Conservation (phyloP, 106 monocot species). For the Dioscorea dumetorum region DNA sequence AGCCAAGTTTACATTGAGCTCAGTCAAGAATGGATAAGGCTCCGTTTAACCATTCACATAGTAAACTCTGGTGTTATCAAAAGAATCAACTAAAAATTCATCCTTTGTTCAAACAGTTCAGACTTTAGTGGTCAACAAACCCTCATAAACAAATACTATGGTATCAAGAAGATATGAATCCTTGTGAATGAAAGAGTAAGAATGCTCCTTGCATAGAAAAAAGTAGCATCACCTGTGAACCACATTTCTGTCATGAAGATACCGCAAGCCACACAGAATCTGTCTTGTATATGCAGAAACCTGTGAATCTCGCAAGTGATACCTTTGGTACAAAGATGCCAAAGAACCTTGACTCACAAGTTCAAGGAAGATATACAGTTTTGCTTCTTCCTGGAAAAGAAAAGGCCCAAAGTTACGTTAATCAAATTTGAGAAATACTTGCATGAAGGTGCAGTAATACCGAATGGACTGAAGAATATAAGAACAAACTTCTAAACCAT, state of each 20-base stretch:
- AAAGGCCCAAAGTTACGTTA: background rate
- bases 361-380: conserved; percentile 83
- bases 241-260: conserved; percentile 81
- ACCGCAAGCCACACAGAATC: conserved; percentile 69
- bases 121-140: background rate
- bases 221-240: conserved; percentile 74
- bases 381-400: conserved; percentile 58
- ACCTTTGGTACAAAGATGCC: conserved; percentile 70
- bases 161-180: too few species aligned
- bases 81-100: too few species aligned
- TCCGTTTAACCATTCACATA: too few species aligned
- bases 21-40: too few species aligned
- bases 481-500: too few species aligned
- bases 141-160: too few species aligned
- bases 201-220: background rate
- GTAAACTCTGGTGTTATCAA: too few species aligned
- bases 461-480: too few species aligned
- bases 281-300: conserved; percentile 89
- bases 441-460: too few species aligned
- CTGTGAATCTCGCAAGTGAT: conserved; percentile 63
- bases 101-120: background rate
- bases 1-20: too few species aligned
- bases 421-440: too few species aligned
- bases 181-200: background rate
- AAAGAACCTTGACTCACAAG: conserved; percentile 95